Percentiles rank a stretch among this genome's conserved stretches.
Conservation (phyloP, 179 eudicot species). For the Beta corolliflora region DNA sequence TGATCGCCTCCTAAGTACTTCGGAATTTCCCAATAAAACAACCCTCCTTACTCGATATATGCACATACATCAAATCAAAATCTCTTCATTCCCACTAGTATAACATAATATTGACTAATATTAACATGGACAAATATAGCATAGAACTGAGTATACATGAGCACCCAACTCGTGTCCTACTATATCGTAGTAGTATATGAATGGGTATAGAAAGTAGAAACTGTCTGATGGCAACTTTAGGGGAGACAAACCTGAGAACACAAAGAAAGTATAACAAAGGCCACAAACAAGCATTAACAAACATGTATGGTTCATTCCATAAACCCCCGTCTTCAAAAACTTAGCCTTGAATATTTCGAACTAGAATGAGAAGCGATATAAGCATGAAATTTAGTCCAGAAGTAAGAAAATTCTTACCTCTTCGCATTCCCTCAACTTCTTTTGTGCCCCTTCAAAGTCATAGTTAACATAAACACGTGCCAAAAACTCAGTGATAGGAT, state of each 20-base stretch:
- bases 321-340: neutral
- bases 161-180: neutral
- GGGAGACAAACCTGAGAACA: neutral
- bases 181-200: neutral
- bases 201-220: neutral
- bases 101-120: neutral
- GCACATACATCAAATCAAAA: too few species aligned
- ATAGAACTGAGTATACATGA: too few species aligned
- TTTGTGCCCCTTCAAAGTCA: slow-evolving; percentile 94
- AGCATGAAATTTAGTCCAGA: neutral
- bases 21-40: neutral
- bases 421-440: slow-evolving; percentile 91
- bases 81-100: neutral
- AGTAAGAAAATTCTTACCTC: slow-evolving; percentile 50
- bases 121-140: too few species aligned
- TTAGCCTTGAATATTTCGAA: neutral
- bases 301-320: neutral
- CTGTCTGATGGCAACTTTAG: neutral
- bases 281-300: neutral
- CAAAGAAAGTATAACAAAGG: neutral
- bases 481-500: slow-evolving; percentile 95
- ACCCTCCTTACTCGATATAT: neutral
- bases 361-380: neutral
- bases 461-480: slow-evolving; percentile 91
- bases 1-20: neutral